Evolutionary conservation across 1,284 basidiomycete genomes (phyloP), one percentile per base, ranked within the genome.

Genomic region (Papiliotrema fonsecae): DNA sequence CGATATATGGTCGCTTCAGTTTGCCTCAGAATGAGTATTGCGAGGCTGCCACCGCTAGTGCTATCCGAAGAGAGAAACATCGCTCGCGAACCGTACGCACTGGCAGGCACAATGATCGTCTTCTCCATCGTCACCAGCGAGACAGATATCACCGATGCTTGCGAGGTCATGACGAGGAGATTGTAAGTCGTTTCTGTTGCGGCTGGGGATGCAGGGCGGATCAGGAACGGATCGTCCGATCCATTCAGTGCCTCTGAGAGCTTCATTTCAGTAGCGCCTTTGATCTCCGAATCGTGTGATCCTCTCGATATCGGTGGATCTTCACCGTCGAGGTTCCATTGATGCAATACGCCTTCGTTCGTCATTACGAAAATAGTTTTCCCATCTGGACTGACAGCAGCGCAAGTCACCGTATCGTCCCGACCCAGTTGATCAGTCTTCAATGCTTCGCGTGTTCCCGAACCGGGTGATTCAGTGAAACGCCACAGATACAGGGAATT

Each of bases 401-500:
- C 58, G 1, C 54, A 57, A 10, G 62, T 56, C 26, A 69, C 55
- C 0, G 56, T 16, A 16, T 38, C 40, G 14, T 27, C 32, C 10
- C 9, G 25, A 11, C 4, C 25, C 45, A 22, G 10, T 6, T 9
- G 18, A 5, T 38, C 42, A 52, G 42, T 58, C 58, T 16, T 53
- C 53, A 28, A 41, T 5, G 56, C 61, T n/a, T 68, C 70, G 6
- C 59, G 49, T 0, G 56, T 59, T 19, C 49, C 49, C 1, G 31
- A 42, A 2, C 54, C 55, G 9, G 43, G 45, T 19, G 18, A 6
- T 9, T 50, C 45, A 6, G 43, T 35, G 47, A 70, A 67, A 14
- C 67, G 57, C 70, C 70, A 72, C 16, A 72, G 49, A 43, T 60
- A 65, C 5, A 69, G 31, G 13, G 63, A 50, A 49, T 88, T 87